Base-by-base conservation (phyloP, 306 rosid genomes). In the Ormosia emarginata region DNA sequence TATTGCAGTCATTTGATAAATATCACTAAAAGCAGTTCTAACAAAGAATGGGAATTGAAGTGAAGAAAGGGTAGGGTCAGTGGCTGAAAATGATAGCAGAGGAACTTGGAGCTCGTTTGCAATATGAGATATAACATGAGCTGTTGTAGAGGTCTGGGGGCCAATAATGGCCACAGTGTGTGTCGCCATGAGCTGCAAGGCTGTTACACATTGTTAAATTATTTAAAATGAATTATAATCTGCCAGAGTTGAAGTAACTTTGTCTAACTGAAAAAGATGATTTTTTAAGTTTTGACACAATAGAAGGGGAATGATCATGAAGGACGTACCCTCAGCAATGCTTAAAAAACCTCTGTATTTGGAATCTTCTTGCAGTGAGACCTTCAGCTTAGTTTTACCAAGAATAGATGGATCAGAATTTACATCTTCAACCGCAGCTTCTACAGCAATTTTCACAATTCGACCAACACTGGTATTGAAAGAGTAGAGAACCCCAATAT, bases 51-150 rank as follows among this genome's bases (percentile, higher is more conserved):
- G 99, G 83, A 90, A 95, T 89, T 95, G 97, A 77, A 93, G 98
- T 0, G 99, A 85, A 50, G 98, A 89, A 75, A 95, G 86, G 44
- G 99, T 93, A 30, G 98, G 97, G 85, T 95, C 98, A 8, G 98
- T 85, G 4, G 94, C 99, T 8, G 98, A 9, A 87, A 83, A 95
- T 32, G 98, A 92, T 69, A 95, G 75, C 40, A 93, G 81, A 47
- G 99, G 99, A 71, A 91, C 94, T 37, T 87, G 91, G 74, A 95
- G 97, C 89, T 95, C 98, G 3, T 91, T 91, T 14, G 99, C 99
- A 71, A 95, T 90, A 68, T 92, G 97, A 67, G 97, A 84, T 90
- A 95, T 85, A 52, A 89, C 86, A 90, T 95, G 99, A 80, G 99
- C 99, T 8, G 93, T 90, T 71, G 86, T 89, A 50, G 97, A 93